A percentile compares a stretch with the other conserved stretches of the same genome.
These are phyloP conservation scores for Lizanozyma gosingica DNA, from an alignment of 1,139 yeast genomes.

Conservation along the genomic window DNA sequence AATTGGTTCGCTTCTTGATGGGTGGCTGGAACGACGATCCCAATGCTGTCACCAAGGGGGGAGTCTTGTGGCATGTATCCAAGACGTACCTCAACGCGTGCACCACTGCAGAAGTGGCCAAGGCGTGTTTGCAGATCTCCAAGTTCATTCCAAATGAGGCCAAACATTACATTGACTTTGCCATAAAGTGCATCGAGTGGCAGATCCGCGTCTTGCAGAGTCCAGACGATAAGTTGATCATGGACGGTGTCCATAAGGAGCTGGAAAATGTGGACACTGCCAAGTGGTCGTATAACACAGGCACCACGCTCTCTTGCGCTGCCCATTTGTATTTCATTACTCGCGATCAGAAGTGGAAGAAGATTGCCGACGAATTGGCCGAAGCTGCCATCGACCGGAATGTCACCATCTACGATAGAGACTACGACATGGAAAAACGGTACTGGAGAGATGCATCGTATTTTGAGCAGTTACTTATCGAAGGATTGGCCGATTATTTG, in stretches of 20 bases:
- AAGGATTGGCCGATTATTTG: constrained; percentile 62
- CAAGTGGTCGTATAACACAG: constrained; percentile 67
- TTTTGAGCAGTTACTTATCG: constrained; percentile 56
- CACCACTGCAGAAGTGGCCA: constrained; percentile 65
- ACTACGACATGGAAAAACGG: constrained; percentile 46
- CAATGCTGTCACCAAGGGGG: constrained; percentile 40
- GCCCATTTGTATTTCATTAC: constrained; percentile 45
- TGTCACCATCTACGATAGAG: constrained; percentile 56
- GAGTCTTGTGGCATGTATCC: constrained; percentile 59
- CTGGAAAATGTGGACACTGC: constrained; percentile 36
- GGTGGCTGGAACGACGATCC: constrained; percentile 53
- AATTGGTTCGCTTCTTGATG: constrained; percentile 53
- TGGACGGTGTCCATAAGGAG: constrained; percentile 53
- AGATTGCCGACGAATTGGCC: constrained; percentile 52
- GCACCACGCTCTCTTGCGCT: constrained; percentile 53
- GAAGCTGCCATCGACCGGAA: constrained; percentile 49
- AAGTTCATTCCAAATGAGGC: constrained; percentile 42
- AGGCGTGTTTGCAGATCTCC: constrained; percentile 54
- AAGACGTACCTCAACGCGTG: constrained; percentile 56
- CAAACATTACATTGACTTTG: constrained; percentile 39
- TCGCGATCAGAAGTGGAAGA: constrained; percentile 44
- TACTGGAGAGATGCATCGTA: constrained; percentile 61
- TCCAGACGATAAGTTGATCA: constrained; percentile 45
- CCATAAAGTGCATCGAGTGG: constrained; percentile 47
- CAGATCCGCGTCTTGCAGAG: constrained; percentile 45